Percentiles rank a stretch among this genome's conserved stretches.
Evolutionary conservation across 306 rosid species (phyloP).

Genomic region (Ammopiptanthus mongolicus): DNA sequence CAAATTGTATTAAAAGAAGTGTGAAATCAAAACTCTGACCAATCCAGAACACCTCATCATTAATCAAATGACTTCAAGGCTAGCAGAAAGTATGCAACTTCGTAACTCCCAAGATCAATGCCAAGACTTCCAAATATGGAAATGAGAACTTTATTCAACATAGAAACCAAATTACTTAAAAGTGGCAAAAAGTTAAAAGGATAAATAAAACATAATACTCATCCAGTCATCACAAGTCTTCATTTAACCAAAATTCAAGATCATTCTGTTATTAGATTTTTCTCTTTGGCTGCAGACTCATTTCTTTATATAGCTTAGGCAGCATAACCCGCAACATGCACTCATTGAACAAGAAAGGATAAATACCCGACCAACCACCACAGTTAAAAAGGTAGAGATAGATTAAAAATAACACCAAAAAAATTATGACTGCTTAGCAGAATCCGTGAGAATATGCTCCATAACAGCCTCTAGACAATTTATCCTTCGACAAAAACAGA

Average conservation of each 20-base stretch:
- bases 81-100: background rate
- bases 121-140: background rate
- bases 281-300: background rate
- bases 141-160: background rate
- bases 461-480: background rate
- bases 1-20: background rate
- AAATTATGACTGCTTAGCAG: background rate
- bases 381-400: background rate
- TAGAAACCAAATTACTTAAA: background rate
- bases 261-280: background rate
- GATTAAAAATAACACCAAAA: background rate
- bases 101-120: background rate
- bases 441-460: background rate
- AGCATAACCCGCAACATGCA: background rate
- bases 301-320: background rate
- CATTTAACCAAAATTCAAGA: background rate
- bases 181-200: background rate
- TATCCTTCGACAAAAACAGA: background rate
- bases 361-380: background rate
- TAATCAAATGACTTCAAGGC: background rate
- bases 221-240: background rate
- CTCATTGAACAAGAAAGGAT: background rate
- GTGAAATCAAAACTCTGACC: background rate
- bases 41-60: background rate
- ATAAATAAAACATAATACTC: background rate